phyloP scores from a whole-genome alignment of 306 rosid species.

The Cicer cuneatum region DNA sequence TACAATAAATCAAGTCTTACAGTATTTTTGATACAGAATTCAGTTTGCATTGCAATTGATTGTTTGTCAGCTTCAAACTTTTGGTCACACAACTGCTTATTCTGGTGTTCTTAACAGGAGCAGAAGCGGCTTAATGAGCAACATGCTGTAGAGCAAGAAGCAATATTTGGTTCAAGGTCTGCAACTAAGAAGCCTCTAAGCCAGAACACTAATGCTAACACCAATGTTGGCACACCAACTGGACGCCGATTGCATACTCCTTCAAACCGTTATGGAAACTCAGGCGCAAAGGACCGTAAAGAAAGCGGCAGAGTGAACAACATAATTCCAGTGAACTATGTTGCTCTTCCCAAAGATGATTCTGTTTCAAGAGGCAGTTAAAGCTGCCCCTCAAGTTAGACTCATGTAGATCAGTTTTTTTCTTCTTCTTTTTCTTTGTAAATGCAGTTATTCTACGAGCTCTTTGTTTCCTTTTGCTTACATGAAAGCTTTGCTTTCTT shows the following conservation, averaged over 20 bases:
- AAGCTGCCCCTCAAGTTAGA: conserved; percentile 37
- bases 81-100: not conserved
- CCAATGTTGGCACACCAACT: conserved; percentile 65
- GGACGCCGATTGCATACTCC: conserved; percentile 64
- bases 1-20: not conserved
- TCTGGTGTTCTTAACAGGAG: conserved; percentile 57
- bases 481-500: conserved; percentile 7
- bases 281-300: conserved; percentile 62
- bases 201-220: conserved; percentile 63
- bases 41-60: conserved; percentile 11
- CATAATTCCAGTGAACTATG: conserved; percentile 75
- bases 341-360: conserved; percentile 84
- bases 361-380: conserved; percentile 54
- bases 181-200: conserved; percentile 76
- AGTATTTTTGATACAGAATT: not conserved
- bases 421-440: conserved; percentile 18
- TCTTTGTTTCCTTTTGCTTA: conserved; percentile 14
- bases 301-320: conserved; percentile 67
- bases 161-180: conserved; percentile 77
- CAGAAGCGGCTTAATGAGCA: conserved; percentile 78
- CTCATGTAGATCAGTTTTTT: conserved; percentile 44
- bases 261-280: conserved; percentile 59
- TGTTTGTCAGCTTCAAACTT: conserved; percentile 8
- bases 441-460: conserved; percentile 38
- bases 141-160: conserved; percentile 70